Conservation (phyloP, 257 asterid species). For the Petunia axillaris region DNA sequence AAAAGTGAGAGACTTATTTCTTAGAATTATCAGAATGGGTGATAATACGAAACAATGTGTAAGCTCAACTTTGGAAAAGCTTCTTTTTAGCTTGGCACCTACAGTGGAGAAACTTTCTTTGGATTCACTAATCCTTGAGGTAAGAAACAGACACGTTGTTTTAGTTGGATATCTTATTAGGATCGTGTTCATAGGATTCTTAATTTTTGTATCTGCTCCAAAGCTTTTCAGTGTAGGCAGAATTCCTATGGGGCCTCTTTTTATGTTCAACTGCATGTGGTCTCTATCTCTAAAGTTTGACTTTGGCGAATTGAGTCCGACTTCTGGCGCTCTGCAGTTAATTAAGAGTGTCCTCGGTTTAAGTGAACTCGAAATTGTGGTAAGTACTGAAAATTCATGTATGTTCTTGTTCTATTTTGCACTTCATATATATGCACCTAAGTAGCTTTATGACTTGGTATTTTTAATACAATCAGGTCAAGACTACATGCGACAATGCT, state of each 20-base stretch:
- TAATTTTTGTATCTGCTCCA: not conserved
- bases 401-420: too few relatives aligned
- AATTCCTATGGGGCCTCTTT: not conserved
- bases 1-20: not conserved
- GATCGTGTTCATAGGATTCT: not conserved
- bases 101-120: not conserved
- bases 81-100: not conserved
- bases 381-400: too few relatives aligned
- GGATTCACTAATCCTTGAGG: not conserved
- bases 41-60: not conserved
- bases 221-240: not conserved
- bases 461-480: too few relatives aligned
- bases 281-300: not conserved
- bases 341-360: too few relatives aligned
- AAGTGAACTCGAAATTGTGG: too few relatives aligned
- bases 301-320: too few relatives aligned
- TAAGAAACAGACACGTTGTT: not conserved
- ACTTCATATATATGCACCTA: too few relatives aligned
- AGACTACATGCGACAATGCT: too few relatives aligned
- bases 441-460: too few relatives aligned
- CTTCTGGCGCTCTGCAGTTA: too few relatives aligned
- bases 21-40: too few relatives aligned
- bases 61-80: not conserved
- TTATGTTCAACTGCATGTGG: not conserved
- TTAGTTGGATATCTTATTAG: not conserved